Evolutionary conservation across 129 eudicot species (phyloP), one percentile per base, ranked within the genome.

Genomic region (Flaveria bidentis): DNA sequence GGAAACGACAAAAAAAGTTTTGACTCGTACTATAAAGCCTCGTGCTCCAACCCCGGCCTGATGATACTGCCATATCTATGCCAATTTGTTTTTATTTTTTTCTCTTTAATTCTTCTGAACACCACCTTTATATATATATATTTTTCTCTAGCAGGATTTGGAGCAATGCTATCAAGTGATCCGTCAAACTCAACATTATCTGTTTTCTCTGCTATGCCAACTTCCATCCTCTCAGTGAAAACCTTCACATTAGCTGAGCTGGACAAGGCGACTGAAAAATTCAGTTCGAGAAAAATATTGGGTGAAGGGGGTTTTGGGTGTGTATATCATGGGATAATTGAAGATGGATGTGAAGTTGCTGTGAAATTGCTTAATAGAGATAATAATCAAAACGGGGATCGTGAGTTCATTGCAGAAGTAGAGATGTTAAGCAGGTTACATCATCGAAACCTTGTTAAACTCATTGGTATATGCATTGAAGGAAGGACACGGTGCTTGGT

Each of bases 241-340:
- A 89, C 97, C 57, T 95, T 95, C 86, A 55, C 94, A 2, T 88
- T 91, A 42, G 73, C 61, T 1, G 96, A 95, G 84, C 96, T 95
- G 63, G 88, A 89, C 57, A 89, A 89, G 81, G 97, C 99, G 65
- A 95, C 99, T 7, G 97, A 89, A 28, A 86, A 85, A 61, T 95
- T 95, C 71, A 87, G 89, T 72, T 77, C 83, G 14, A 91, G 74
- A 70, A 89, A 83, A 81, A 83, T 95, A 20, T 72, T 95, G 80
- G 99, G 99, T n/a, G 99, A 91, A 89, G 99, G 99, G 77, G 99
- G 99, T 50, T 95, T 95, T 67, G 99, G 99, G 63, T 90, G 96
- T 36, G 99, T 95, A 50, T 95, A 91, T 85, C 95, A 85, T 69
- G 99, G 96, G 22, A 42, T 89, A 49, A 28, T 86, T 72, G 95